Conservation (phyloP, 306 rosid species). For the Gynostemma pentaphyllum region DNA sequence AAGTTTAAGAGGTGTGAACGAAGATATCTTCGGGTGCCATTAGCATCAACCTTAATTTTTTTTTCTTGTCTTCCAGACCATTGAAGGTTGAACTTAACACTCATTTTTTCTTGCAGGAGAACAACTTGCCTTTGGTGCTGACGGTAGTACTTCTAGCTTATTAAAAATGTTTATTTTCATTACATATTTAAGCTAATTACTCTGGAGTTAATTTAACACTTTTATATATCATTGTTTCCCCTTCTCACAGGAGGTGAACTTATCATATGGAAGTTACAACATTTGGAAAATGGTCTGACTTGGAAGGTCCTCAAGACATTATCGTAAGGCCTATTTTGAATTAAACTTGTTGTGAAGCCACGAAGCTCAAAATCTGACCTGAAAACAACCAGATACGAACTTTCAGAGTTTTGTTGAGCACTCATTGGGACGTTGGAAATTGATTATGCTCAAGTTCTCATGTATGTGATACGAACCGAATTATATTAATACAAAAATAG, state of each 20-base stretch:
- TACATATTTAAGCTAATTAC: constrained; percentile 1
- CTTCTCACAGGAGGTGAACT: constrained; percentile 61
- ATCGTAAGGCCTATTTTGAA: constrained; percentile 29
- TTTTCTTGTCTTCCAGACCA: not conserved
- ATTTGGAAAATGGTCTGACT: constrained; percentile 44
- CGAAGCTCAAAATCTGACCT: not conserved
- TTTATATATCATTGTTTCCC: not conserved
- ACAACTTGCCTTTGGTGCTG: constrained; percentile 79
- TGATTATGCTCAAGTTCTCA: constrained; percentile 14
- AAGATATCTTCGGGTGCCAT: not conserved
- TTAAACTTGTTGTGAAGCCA: not conserved
- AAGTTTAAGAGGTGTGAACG: not conserved
- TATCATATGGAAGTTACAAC: constrained; percentile 62
- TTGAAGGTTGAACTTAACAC: not conserved
- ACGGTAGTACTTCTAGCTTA: constrained; percentile 37
- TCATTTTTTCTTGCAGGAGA: constrained; percentile 48
- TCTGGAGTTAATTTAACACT: not conserved
- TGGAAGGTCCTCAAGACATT: constrained; percentile 83
- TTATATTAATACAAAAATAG: no score
- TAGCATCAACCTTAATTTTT: not conserved
- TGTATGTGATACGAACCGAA: constrained; percentile 41
- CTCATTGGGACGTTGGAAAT: not conserved
- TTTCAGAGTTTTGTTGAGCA: not conserved
- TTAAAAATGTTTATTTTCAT: not conserved
- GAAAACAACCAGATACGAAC: not conserved